Percentiles rank a stretch among this genome's conserved stretches.
These are phyloP conservation scores for Lasiodiplodia gonubiensis DNA, from an alignment of 2,329 filamentous ascomycete genomes.

Conservation along the genomic window DNA sequence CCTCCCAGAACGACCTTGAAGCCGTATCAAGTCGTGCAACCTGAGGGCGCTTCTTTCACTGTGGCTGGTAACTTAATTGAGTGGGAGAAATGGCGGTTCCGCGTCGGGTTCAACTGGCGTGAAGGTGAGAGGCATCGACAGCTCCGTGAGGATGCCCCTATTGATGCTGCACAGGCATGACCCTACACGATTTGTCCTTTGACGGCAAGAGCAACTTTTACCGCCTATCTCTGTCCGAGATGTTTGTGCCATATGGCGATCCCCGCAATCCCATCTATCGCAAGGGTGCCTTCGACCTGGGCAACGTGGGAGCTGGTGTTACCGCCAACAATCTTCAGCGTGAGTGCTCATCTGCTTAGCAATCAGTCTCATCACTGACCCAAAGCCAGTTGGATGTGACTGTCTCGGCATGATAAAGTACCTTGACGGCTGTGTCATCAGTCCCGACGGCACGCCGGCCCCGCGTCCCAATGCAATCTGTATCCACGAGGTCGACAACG, in stretches of 20 bases:
- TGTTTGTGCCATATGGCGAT: constrained; percentile 48
- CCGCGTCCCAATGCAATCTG: constrained; percentile 67
- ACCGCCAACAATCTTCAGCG: constrained; percentile 69
- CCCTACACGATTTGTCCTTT: constrained; percentile 72
- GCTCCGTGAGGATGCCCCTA: too few species aligned
- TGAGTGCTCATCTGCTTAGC: too few species aligned
- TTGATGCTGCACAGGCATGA: constrained; percentile 41
- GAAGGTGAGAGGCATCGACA: constrained; percentile 55
- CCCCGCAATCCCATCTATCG: constrained; percentile 66
- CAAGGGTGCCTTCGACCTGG: constrained; percentile 75
- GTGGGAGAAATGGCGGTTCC: constrained; percentile 55
- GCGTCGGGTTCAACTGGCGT: constrained; percentile 47
- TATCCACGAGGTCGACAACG: constrained; percentile 72
- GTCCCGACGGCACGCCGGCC: constrained; percentile 60
- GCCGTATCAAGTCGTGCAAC: constrained; percentile 74
- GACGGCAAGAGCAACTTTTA: constrained; percentile 70
- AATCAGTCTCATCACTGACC: too few species aligned
- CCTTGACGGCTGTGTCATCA: constrained; percentile 63
- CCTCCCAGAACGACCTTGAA: constrained; percentile 50
- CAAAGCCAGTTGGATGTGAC: constrained; percentile 63
- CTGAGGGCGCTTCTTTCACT: constrained; percentile 70
- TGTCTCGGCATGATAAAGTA: constrained; percentile 72
- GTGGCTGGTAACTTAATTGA: constrained; percentile 55
- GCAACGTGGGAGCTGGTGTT: constrained; percentile 70
- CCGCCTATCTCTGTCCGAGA: constrained; percentile 70